Conservation (phyloP, 805 yeast species). For the Lipomyces sp. region DNA sequence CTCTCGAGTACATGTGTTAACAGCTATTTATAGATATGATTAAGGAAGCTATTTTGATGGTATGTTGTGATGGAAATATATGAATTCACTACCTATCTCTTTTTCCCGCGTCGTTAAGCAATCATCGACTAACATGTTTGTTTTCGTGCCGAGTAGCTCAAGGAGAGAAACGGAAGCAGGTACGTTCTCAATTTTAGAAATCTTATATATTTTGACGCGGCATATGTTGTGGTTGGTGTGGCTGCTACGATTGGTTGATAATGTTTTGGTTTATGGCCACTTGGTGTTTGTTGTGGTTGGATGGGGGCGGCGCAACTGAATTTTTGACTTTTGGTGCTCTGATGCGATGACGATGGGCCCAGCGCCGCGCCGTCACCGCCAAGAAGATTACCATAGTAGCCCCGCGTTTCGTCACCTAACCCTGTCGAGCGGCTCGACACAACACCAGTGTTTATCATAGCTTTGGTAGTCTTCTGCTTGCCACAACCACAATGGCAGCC, state of each 20-base stretch:
- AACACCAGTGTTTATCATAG: background rate
- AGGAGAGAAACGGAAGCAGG: conserved; percentile 71
- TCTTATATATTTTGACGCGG: background rate
- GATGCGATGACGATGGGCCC: conserved; percentile 4
- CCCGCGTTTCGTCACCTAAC: background rate
- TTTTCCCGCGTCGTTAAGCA: background rate
- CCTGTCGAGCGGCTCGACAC: background rate
- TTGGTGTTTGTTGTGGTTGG: background rate
- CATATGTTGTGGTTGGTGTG: conserved; percentile 5
- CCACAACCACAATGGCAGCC: background rate
- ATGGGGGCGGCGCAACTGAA: conserved; percentile 33
- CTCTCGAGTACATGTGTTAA: conserved; percentile 34
- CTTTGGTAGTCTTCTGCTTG: background rate
- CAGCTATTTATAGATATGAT: conserved; percentile 55
- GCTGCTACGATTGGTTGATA: conserved; percentile 4
- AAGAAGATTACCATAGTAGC: no score
- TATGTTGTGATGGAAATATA: conserved; percentile 13
- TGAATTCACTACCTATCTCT: conserved; percentile 1
- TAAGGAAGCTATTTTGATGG: conserved; percentile 60
- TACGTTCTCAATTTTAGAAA: conserved; percentile 11
- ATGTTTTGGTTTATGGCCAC: conserved; percentile 11
- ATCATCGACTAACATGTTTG: background rate
- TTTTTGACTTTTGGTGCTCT: background rate
- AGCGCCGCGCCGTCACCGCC: background rate
- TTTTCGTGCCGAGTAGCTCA: conserved; percentile 53